Base-by-base conservation (phyloP, 2,329 filamentous ascomycete species). In the Botryotinia calthae region DNA sequence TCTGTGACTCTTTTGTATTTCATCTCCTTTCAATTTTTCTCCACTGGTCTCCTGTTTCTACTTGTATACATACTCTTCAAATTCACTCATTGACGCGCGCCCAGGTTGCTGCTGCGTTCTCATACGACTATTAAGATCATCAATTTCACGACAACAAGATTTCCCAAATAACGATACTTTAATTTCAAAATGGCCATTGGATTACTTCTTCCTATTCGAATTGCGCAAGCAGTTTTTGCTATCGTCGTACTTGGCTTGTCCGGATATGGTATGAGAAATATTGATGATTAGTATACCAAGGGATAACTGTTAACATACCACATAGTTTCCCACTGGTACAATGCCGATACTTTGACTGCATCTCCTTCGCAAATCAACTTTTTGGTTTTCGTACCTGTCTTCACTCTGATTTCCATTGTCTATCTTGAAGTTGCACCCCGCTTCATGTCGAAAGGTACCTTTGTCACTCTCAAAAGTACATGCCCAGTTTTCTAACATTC, bases 261-360 rank as follows among this genome's bases (percentile, higher is more conserved):
- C 40, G 82, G 81, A 66, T 87, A 85, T 78, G 85, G 86, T 88
- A 83, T 59, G 75, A 64, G 51, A 66, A 14, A 14, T 14, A 61
- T 25, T 44, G 10, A 68, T 44, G 28, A 42, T 64, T 25, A 37
- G 28, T 28, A 51, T 28, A 70, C 14, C 56, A n/a, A 37, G 37
- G 62, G 37, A 67, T 70, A 68, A 10, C 73, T 66, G 78, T 76
- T 79, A 66, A 78, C 71, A 28, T 64, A 62, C 34, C 42, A 58
- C 44, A 73, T 72, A 90, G 89, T 90, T 72, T 83, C 86, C 76
- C 84, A 90, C 81, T 90, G 87, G 86, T 90, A 89, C 80, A 84
- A 86, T 79, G 82, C 81, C 74, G 82, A 88, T 77, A 91, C 87
- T 78, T 82, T 85, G 75, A 85, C 84, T 5, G 76, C 84, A 28